Conservation (phyloP, 495 filamentous ascomycete species). For the Aspergillus indologenus region DNA sequence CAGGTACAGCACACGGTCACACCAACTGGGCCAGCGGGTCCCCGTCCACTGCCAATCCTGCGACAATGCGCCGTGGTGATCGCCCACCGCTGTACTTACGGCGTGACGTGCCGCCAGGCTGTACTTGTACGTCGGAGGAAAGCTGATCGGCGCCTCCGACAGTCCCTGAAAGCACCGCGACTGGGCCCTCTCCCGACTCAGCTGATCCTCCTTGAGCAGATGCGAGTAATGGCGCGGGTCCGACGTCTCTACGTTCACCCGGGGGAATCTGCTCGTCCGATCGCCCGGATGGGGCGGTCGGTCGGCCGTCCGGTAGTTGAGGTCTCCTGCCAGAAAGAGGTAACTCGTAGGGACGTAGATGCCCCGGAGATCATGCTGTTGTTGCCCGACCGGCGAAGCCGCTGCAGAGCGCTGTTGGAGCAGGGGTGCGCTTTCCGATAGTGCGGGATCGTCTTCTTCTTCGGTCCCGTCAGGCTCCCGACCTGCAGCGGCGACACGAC, state of each 20-base stretch:
- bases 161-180: constrained; percentile 72
- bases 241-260: constrained; percentile 48
- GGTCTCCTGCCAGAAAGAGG: constrained; percentile 82
- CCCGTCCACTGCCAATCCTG: constrained; percentile 67
- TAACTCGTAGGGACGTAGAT: constrained; percentile 75
- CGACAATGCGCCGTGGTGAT: constrained; percentile 39
- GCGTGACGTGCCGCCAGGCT: constrained; percentile 43
- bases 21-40: constrained; percentile 90
- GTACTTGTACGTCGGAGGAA: constrained; percentile 94
- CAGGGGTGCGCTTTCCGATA: constrained; percentile 39
- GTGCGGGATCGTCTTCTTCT: constrained; percentile 23
- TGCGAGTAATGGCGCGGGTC: constrained; percentile 53
- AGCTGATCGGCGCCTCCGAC: constrained; percentile 67
- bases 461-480: constrained; percentile 10
- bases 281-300: constrained; percentile 53
- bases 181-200: constrained; percentile 62
- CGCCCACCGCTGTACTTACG: constrained; percentile 18
- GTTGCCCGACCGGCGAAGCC: constrained; percentile 9
- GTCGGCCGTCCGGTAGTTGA: constrained; percentile 86
- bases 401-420: constrained; percentile 28
- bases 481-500: background rate
- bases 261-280: constrained; percentile 52
- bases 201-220: constrained; percentile 74
- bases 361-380: constrained; percentile 25
- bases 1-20: constrained; percentile 82